Base-by-base conservation (phyloP, 2,329 filamentous ascomycete genomes). In the Ceratocystis destructans region DNA sequence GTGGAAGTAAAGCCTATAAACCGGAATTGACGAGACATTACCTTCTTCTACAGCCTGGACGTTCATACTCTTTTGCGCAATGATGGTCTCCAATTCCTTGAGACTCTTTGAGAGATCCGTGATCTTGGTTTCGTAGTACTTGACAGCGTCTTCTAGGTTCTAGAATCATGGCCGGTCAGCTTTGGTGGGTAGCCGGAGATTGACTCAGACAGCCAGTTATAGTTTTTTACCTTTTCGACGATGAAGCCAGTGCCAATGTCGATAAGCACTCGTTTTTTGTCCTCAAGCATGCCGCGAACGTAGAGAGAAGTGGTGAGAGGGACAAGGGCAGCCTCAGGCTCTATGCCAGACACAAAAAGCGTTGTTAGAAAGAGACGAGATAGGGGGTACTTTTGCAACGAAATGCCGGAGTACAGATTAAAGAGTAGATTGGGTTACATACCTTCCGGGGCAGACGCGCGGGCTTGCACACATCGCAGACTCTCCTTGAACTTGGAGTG, bases 211-310 rank as follows among this genome's bases (percentile, higher is more conserved):
- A 17, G 12, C 25, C 7, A n/a, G 53, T 5, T 17, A 37, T 17
- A 2, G 31, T 61, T 70, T 28, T 3, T 37, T 65, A 88, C 87
- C 84, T 99, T 99, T 77, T 97, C 92, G 64, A 97, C 87, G 73
- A 91, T 92, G 75, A 95, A 97, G 0, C 93, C 93, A 0, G 93
- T 97, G 22, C 93, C 93, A 22, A 96, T 85, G 75, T 97, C 93
- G 50, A 97, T 90, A 67, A 97, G 80, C 5, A 96, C 90, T 69
- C 85, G 86, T 67, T 89, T 83, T 1, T 87, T 82, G 75, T 87
- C 84, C 59, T 88, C 82, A 50, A 97, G 80, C 48, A 83, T 86
- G 41, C 93, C 95, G 31, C 88, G 88, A 17, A 99, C 93, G 76
- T 99, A 99, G 37, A 99, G 82, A 0, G 92, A 96, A 72, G 89